Conservation (phyloP, 108 stramenopile genomes). For the Nitzschia putrida region DNA sequence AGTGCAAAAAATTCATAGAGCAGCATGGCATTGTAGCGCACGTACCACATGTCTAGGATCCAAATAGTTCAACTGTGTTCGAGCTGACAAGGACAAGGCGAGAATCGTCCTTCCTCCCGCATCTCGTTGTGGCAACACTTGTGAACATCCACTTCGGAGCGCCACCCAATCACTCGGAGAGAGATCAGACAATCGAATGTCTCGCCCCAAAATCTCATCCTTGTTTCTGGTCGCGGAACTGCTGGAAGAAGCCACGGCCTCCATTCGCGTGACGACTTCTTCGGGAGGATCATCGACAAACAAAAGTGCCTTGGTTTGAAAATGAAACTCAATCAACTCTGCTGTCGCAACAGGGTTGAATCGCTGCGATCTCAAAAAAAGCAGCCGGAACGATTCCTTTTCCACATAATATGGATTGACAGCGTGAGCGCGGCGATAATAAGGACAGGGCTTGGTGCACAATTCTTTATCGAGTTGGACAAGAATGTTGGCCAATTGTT, state of each 20-base stretch:
- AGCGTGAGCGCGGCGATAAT: background rate
- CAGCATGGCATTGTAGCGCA: background rate
- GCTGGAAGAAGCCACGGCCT: too few species aligned
- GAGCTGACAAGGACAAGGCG: background rate
- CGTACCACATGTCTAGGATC: background rate
- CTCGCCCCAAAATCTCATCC: slow-evolving; percentile 14
- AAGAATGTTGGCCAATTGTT: too few species aligned
- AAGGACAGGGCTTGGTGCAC: background rate
- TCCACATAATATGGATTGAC: slow-evolving; percentile 16
- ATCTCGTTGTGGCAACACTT: slow-evolving; percentile 9
- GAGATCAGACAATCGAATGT: background rate
- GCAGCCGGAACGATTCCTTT: slow-evolving; percentile 16
- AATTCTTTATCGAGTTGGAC: slow-evolving; percentile 1
- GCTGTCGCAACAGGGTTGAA: slow-evolving; percentile 33
- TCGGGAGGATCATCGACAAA: slow-evolving; percentile 17
- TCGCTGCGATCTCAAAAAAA: slow-evolving; percentile 39
- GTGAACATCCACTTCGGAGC: background rate
- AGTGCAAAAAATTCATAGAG: background rate
- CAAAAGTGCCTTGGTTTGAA: slow-evolving; percentile 23
- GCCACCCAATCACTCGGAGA: background rate
- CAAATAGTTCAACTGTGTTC: background rate
- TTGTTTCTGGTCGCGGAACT: background rate
- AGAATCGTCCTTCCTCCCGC: slow-evolving; percentile 10
- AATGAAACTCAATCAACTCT: slow-evolving; percentile 15
- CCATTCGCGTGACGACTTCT: background rate